Conservation (phyloP, 768 basidiomycete species). For the Sporobolomyces phaffii region DNA sequence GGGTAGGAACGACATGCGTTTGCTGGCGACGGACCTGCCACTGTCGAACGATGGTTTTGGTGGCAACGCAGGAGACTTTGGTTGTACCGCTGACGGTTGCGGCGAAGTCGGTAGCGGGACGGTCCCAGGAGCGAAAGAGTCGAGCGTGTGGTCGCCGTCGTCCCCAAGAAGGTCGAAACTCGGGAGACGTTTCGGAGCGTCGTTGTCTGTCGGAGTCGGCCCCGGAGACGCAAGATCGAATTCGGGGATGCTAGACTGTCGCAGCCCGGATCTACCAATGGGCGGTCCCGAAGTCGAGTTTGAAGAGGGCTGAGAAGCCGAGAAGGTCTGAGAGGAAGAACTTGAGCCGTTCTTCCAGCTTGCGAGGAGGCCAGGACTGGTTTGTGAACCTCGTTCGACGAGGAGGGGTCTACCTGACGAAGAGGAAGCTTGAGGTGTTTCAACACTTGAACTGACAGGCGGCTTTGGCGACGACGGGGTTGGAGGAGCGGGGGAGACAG, state of each 20-base stretch:
- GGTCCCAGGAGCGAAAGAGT: not conserved
- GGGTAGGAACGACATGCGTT: conserved; percentile 15
- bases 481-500: not conserved
- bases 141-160: conserved; percentile 10
- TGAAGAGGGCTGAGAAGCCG: not conserved
- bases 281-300: no score
- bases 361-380: conserved; percentile 38
- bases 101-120: conserved; percentile 1
- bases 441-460: not conserved
- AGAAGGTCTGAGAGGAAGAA: not conserved
- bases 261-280: not conserved
- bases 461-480: not conserved
- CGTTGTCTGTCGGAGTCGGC: no score
- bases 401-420: conserved; percentile 1
- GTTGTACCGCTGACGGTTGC: not conserved
- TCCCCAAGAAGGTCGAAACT: conserved; percentile 27
- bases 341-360: conserved; percentile 24
- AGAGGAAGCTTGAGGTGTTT: not conserved
- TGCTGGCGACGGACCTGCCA: not conserved
- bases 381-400: conserved; percentile 39
- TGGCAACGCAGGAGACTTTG: not conserved
- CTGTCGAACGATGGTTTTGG: conserved; percentile 1
- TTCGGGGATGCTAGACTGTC: conserved; percentile 18
- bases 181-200: not conserved
- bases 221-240: conserved; percentile 16